A percentile compares a stretch with the other conserved stretches of the same genome.
Evolutionary conservation across 1,139 yeast species (phyloP).

Genomic region (Suhomyces yuchorum): DNA sequence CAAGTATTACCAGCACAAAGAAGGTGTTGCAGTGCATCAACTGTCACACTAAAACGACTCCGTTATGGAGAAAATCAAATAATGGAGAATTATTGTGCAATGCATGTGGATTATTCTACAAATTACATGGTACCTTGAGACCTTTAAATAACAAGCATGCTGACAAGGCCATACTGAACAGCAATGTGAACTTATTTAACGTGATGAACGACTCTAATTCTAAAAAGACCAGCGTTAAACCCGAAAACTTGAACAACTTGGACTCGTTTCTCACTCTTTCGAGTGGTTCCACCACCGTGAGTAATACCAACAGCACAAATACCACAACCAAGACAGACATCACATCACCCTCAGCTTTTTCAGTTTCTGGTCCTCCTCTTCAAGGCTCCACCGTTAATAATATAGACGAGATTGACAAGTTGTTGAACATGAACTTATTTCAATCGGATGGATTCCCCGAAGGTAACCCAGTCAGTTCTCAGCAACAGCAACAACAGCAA

Average conservation of each 20-base stretch:
- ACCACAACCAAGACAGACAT: constrained; percentile 8
- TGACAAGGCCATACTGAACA: constrained; percentile 28
- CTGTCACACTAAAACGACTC: constrained; percentile 50
- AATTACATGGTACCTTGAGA: constrained; percentile 48
- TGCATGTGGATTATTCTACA: constrained; percentile 52
- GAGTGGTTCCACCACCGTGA: constrained; percentile 2
- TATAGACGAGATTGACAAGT: constrained; percentile 45
- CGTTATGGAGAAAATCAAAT: constrained; percentile 50
- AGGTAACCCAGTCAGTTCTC: constrained; percentile 16
- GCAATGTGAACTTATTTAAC: constrained; percentile 28
- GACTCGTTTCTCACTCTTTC: constrained; percentile 15
- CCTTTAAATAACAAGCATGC: constrained; percentile 30
- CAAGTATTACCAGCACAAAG: constrained; percentile 10
- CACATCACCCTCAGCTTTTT: constrained; percentile 10
- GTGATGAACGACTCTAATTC: constrained; percentile 14
- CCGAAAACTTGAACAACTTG: constrained; percentile 8
- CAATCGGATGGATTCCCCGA: constrained; percentile 35
- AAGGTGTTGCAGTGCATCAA: constrained; percentile 44
- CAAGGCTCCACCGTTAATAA: constrained; percentile 13
- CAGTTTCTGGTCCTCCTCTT: constrained; percentile 4
- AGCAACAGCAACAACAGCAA: constrained; percentile 1
- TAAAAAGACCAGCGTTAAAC: background rate
- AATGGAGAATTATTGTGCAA: constrained; percentile 49
- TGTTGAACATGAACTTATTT: constrained; percentile 44
- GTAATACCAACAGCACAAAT: constrained; percentile 6